Evolutionary conservation across 2,329 filamentous ascomycete species (phyloP).

Genomic region (Truncatella angustata): DNA sequence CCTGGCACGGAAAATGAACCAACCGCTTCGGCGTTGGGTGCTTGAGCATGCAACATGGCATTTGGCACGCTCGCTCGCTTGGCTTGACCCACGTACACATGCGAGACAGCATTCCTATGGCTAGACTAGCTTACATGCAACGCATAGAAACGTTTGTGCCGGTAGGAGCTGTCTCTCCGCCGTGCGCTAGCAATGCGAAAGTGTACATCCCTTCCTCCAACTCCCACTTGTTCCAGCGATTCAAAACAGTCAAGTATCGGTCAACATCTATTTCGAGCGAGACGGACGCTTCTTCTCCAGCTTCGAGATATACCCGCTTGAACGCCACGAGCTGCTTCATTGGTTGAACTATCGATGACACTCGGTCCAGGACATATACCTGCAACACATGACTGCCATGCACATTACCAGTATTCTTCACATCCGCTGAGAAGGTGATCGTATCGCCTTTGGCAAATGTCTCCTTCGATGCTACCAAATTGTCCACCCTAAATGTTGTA

Average conservation of each 20-base stretch:
- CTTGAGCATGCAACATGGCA: too few relatives aligned
- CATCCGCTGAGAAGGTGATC: slow-evolving; percentile 32
- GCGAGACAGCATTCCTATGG: neutral
- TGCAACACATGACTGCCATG: slow-evolving; percentile 38
- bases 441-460: slow-evolving; percentile 23
- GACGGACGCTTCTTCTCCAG: slow-evolving; percentile 29
- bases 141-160: slow-evolving; percentile 36
- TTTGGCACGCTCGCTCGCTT: too few relatives aligned
- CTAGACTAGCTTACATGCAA: slow-evolving; percentile 23
- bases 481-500: slow-evolving; percentile 25
- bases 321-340: slow-evolving; percentile 43
- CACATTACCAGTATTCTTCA: slow-evolving; percentile 32
- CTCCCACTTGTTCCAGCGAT: slow-evolving; percentile 39
- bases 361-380: slow-evolving; percentile 38
- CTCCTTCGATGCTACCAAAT: slow-evolving; percentile 23
- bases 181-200: slow-evolving; percentile 40
- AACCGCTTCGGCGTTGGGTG: too few relatives aligned
- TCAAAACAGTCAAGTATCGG: slow-evolving; percentile 40
- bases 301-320: slow-evolving; percentile 33
- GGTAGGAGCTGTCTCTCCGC: slow-evolving; percentile 32
- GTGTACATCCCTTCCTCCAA: slow-evolving; percentile 41
- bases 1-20: too few relatives aligned
- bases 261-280: slow-evolving; percentile 36
- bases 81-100: too few relatives aligned
- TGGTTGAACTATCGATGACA: slow-evolving; percentile 38